These are phyloP conservation scores for Leptographium procerum DNA, from an alignment of 2,329 filamentous ascomycete genomes.

Conservation along the genomic window DNA sequence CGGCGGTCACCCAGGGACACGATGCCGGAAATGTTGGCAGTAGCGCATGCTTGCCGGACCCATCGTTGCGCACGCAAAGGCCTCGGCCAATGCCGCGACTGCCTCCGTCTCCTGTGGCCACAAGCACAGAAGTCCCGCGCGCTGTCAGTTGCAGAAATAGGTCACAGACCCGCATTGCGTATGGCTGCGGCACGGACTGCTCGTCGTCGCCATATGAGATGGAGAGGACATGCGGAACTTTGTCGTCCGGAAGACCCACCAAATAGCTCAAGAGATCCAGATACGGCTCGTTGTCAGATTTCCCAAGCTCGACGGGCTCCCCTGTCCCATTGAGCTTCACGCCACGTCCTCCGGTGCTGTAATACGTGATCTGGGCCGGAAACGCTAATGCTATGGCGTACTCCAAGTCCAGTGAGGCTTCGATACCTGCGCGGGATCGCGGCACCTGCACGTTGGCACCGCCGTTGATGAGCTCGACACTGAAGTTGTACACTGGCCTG, in stretches of 20 bases:
- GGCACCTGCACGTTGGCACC: conserved; percentile 30
- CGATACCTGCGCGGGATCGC: conserved; percentile 17
- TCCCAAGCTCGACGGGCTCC: conserved; percentile 16
- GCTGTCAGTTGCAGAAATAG: conserved; percentile 41
- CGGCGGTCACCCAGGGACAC: conserved; percentile 57
- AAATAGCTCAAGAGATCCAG: conserved; percentile 41
- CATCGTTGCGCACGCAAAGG: conserved; percentile 38
- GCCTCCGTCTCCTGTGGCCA: conserved; percentile 16
- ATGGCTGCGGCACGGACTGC: conserved; percentile 37
- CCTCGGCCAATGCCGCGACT: conserved; percentile 35
- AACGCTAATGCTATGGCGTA: conserved; percentile 34
- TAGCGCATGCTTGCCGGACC: conserved; percentile 41
- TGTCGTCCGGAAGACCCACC: conserved; percentile 28
- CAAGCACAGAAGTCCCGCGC: conserved; percentile 39
- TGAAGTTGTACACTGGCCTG: conserved; percentile 17
- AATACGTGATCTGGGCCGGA: conserved; percentile 33
- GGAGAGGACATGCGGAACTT: conserved; percentile 44
- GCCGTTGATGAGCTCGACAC: conserved; percentile 30
- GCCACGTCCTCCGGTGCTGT: conserved; percentile 32
- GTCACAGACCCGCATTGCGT: conserved; percentile 40
- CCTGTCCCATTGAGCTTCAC: conserved; percentile 23
- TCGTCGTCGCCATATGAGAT: conserved; percentile 50
- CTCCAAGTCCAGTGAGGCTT: conserved; percentile 37
- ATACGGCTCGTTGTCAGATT: conserved; percentile 42
- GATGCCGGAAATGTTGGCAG: conserved; percentile 52